A percentile compares a stretch with the other conserved stretches of the same genome.
These are phyloP conservation scores for Fraxinus platypoda DNA, from an alignment of 305 asterid species.

Conservation along the genomic window DNA sequence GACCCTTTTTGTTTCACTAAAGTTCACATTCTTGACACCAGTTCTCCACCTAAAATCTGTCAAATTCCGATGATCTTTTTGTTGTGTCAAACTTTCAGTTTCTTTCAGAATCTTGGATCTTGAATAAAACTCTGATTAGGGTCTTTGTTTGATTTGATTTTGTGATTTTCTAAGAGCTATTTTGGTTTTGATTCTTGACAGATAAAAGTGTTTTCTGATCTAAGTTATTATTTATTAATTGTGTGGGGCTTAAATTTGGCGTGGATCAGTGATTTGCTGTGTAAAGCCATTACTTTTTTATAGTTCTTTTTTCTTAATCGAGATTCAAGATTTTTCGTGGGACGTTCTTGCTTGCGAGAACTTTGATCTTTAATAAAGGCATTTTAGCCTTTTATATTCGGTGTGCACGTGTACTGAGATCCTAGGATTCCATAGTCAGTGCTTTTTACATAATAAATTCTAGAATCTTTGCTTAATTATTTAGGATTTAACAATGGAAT, in stretches of 20 bases:
- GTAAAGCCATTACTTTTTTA: neutral
- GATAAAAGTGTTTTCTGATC: slow-evolving; percentile 17
- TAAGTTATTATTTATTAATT: slow-evolving; percentile 10
- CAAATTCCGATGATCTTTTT: neutral
- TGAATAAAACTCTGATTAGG: neutral
- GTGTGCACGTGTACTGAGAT: neutral
- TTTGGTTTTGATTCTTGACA: slow-evolving; percentile 18
- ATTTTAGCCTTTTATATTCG: slow-evolving; percentile 1
- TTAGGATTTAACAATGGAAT: slow-evolving; percentile 48
- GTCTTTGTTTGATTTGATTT: neutral
- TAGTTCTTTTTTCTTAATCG: neutral
- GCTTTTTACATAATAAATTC: neutral
- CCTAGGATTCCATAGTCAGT: neutral
- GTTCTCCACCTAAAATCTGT: neutral
- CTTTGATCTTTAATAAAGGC: slow-evolving; percentile 29
- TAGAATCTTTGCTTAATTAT: slow-evolving; percentile 17
- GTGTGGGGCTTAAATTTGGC: neutral
- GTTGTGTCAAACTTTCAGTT: neutral
- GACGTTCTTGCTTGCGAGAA: slow-evolving; percentile 16
- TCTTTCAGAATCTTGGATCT: slow-evolving; percentile 7
- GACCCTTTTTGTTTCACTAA: neutral
- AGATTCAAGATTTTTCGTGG: slow-evolving; percentile 20
- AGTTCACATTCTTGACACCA: neutral
- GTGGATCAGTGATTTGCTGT: slow-evolving; percentile 6
- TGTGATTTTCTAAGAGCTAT: neutral